Percentiles rank a stretch among this genome's conserved stretches.
These are phyloP conservation scores for Penicillium roqueforti DNA, from an alignment of 495 filamentous ascomycete species.

Conservation along the genomic window DNA sequence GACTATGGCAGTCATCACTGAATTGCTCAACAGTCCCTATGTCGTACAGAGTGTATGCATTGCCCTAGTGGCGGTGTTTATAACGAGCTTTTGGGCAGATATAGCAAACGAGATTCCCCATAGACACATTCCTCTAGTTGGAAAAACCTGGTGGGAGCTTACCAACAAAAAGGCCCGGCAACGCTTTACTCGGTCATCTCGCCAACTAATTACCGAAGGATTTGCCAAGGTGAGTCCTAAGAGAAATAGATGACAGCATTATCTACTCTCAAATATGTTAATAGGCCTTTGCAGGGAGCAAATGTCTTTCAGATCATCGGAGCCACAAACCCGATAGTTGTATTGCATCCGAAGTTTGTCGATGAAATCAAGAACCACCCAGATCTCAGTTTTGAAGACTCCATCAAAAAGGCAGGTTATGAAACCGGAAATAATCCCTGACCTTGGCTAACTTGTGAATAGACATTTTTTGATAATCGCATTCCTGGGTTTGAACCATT, in stretches of 20 bases:
- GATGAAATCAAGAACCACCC: conserved; percentile 48
- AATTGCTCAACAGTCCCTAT: conserved; percentile 25
- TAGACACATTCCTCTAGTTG: conserved; percentile 27
- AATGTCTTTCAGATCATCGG: conserved; percentile 41
- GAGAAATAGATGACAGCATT: background rate
- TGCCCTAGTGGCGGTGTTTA: conserved; percentile 19
- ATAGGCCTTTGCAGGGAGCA: conserved; percentile 18
- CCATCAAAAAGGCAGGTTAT: conserved; percentile 34
- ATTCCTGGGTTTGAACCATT: conserved; percentile 48
- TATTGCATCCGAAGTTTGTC: conserved; percentile 46
- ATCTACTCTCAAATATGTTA: background rate
- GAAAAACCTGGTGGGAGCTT: conserved; percentile 28
- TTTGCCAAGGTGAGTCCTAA: conserved; percentile 26
- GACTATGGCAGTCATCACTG: conserved; percentile 25
- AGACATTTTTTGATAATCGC: conserved; percentile 41
- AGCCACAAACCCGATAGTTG: conserved; percentile 29
- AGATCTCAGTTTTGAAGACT: conserved; percentile 35
- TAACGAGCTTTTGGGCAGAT: conserved; percentile 28
- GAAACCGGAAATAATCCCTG: conserved; percentile 6
- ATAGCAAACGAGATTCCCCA: conserved; percentile 29
- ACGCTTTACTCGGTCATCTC: conserved; percentile 22
- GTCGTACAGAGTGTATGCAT: conserved; percentile 18
- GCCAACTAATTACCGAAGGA: conserved; percentile 25
- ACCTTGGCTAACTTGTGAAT: background rate
- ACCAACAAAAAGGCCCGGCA: conserved; percentile 30